Evolutionary conservation across 2,329 filamentous ascomycete genomes (phyloP), one percentile per base, ranked within the genome.

Genomic region (Penicillium sp.): DNA sequence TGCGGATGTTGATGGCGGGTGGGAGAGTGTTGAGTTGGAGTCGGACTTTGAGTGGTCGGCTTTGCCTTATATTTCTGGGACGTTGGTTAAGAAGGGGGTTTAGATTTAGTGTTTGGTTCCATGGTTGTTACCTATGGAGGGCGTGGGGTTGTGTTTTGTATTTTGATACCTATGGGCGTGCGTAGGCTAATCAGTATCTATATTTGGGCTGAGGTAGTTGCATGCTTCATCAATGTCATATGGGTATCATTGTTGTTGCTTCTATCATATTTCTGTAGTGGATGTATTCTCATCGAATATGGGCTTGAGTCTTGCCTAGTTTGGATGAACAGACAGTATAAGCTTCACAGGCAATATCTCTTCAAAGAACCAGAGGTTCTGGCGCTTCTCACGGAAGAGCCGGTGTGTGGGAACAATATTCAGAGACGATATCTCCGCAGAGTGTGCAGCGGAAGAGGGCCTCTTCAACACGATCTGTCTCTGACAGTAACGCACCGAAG

Each of bases 401-500:
- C 41, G 5, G 19, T 57, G 14, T 49, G 45, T 19, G 59, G 9
- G 47, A 78, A 81, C 3, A 61, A 55, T 64, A 61, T 1, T 66
- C 58, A 59, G 81, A 85, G 8, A 76, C 74, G 2, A 77, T 80
- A 55, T 83, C 77, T 0, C 62, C 67, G 55, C 82, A 86, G 6
- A 72, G 62, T 0, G 54, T 57, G 57, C 82, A 86, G 28, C 64
- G 55, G 30, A 76, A 68, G 8, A 83, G 71, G 0, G 57, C 49
- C 3, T 61, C 55, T 3, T 70, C 66, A 2, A 75, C 62, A 0
- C 57, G 2, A 64, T 65, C 27, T 72, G 69, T 1, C 77, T 75
- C 65, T 86, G 82, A 50, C 83, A 86, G 33, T 67, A 64, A 56
- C 82, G n/a, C n/a, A n/a, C n/a, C n/a, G n/a, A n/a, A n/a, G n/a